Conservation (phyloP, 176 grass and related monocot genomes). For the Carex parvula region DNA sequence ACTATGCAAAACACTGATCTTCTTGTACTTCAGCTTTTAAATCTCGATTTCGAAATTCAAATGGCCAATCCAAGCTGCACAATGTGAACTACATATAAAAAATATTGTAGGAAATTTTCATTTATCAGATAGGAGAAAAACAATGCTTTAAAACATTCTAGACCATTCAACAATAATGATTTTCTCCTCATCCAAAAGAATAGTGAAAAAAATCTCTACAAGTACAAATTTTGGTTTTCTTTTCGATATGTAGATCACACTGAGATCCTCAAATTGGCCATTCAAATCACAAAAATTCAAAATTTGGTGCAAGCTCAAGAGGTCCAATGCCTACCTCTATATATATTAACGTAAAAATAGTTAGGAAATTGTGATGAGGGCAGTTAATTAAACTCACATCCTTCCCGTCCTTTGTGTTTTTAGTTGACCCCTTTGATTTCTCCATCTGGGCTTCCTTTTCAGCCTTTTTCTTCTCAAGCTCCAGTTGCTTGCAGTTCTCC, state of each 20-base stretch:
- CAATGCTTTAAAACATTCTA: neutral
- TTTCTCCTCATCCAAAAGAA: neutral
- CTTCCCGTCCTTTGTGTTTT: slow-evolving; percentile 17
- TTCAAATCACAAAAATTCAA: neutral
- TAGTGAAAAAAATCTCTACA: neutral
- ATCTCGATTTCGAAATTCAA: neutral
- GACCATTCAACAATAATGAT: neutral
- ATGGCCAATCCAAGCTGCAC: neutral
- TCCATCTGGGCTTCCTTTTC: slow-evolving; percentile 74
- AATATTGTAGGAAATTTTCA: neutral
- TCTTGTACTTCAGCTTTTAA: neutral
- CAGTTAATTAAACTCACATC: slow-evolving; percentile 19
- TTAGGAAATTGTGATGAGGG: neutral
- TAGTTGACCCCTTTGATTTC: slow-evolving; percentile 47
- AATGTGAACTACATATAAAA: neutral
- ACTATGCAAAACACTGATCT: neutral
- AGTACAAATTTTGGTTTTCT: neutral
- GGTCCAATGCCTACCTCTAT: neutral
- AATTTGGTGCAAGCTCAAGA: neutral
- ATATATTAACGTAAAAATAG: neutral
- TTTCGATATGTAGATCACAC: neutral
- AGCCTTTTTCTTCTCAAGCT: slow-evolving; percentile 92
- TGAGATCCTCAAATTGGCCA: neutral
- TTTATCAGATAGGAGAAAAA: neutral
- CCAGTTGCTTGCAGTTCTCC: slow-evolving; percentile 90